Base-by-base conservation (phyloP, 192 early-diverging fungal species). In the Backusella circina region DNA sequence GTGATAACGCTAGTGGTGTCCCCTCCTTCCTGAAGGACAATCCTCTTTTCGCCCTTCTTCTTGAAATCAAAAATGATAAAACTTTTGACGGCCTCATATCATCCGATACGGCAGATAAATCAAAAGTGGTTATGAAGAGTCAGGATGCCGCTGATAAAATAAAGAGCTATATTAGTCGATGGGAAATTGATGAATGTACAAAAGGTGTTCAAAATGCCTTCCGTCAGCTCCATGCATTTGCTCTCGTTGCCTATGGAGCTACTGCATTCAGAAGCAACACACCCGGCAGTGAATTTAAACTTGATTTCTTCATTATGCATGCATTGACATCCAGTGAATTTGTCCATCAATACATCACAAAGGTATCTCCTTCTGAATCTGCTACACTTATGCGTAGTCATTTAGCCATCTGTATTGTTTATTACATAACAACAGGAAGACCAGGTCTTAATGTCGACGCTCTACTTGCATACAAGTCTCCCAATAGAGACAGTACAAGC, bases 321-420 rank as follows among this genome's bases (percentile, higher is more conserved):
- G 77, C 80, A 39, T 57, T 89, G 67, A 89, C 89, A 1, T 86
- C 87, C n/a, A 69, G 79, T 9, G 80, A 85, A 38, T 88, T 88
- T 57, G 28, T 88, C 15, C 87, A 88, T 39, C 80, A 84, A 15
- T 47, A 80, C 13, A 65, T 84, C 15, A 77, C 79, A 47, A 33
- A 37, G 8, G 35, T 91, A 32, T 28, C 84, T 0, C 75, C 84
- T 36, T 74, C 79, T 9, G 81, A 89, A 23, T 75, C 82, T 57
- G 80, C 76, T 3, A 66, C 70, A 3, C 70, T 88, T 38, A 68
- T 91, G n/a, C 84, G 72, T 28, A 82, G 82, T 0, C 84, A 90
- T 38, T 54, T 77, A 15, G 51, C 74, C 6, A 66, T 44, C 10
- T 32, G 51, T 15, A 68, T 91, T 6, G 26, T 37, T 21, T 76